Evolutionary conservation across 345 rosid genomes (phyloP).

Genomic region (Rhodomyrtus tomentosa): DNA sequence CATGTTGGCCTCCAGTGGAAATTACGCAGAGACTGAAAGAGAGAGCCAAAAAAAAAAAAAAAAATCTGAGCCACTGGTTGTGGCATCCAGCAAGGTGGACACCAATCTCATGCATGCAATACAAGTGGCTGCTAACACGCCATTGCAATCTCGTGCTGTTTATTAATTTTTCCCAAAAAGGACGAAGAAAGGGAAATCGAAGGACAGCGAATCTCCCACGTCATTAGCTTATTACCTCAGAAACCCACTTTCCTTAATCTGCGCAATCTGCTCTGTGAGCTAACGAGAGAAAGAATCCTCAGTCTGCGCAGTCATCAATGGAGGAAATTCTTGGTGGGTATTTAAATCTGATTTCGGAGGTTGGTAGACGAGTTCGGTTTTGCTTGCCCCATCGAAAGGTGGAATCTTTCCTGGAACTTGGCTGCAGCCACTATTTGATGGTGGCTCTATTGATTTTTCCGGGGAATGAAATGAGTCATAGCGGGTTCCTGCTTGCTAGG

Average conservation of each 20-base stretch:
- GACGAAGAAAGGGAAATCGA: not conserved
- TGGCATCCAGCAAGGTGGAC: not conserved
- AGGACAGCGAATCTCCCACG: not conserved
- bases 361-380: not conserved
- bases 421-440: not conserved
- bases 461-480: not conserved
- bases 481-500: not conserved
- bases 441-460: not conserved
- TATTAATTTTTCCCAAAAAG: not conserved
- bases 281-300: not conserved
- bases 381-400: not conserved
- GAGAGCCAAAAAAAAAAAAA: not conserved
- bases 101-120: not conserved
- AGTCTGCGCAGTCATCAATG: not conserved
- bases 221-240: not conserved
- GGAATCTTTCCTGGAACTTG: not conserved
- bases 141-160: not conserved
- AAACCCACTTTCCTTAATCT: not conserved
- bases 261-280: not conserved
- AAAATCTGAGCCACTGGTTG: not conserved
- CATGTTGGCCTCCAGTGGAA: not conserved
- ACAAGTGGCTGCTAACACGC: not conserved
- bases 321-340: no score
- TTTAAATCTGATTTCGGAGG: no score
- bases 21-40: not conserved